Evolutionary conservation across 2,329 filamentous ascomycete genomes (phyloP), one percentile per base, ranked within the genome.

Genomic region (Ceratocystis eucalypticola): DNA sequence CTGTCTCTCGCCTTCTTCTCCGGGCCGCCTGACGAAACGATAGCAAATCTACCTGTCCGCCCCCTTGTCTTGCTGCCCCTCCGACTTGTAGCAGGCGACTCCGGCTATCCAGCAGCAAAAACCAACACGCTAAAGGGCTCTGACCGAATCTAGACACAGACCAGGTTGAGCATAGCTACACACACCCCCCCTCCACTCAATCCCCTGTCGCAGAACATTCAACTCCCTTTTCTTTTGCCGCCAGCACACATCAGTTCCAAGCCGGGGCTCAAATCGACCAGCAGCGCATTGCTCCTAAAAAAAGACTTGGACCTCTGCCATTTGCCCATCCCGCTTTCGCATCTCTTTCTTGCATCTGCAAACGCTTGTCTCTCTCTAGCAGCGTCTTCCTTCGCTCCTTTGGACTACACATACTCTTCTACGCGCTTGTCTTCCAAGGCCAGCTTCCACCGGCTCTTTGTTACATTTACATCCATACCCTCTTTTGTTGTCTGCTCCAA

Each of bases 371-470:
- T 59, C 53, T 59, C 53, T 59, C 53, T 17, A 59, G 17, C 53
- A 59, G 53, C 28, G 33, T 22, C 28, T 59, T 65, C 37, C 53
- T 59, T 59, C 53, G 28, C 61, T 33, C 61, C 41, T 33, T 37
- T 50, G 44, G 46, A 50, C 53, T 57, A 59, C 41, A 44, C 50
- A 61, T 65, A 41, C 44, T 46, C 45, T 57, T 65, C 37, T 65
- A 65, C 64, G 64, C 64, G 64, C 64, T 65, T 65, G 64, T 63
- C 44, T 30, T 5, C 30, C 28, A 25, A 30, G 44, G 33, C 46
- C 46, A 45, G 61, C 25, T 63, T 63, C 44, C 44, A 30, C 61
- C 48, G 44, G 25, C 53, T 59, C 22, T 33, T 50, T 63, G 61
- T 63, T 45, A 63, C 61, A 48, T 63, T 63, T 45, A 37, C 61